Base-by-base conservation (phyloP, 805 yeast species). In the Wilhelminamyces savonicus region DNA sequence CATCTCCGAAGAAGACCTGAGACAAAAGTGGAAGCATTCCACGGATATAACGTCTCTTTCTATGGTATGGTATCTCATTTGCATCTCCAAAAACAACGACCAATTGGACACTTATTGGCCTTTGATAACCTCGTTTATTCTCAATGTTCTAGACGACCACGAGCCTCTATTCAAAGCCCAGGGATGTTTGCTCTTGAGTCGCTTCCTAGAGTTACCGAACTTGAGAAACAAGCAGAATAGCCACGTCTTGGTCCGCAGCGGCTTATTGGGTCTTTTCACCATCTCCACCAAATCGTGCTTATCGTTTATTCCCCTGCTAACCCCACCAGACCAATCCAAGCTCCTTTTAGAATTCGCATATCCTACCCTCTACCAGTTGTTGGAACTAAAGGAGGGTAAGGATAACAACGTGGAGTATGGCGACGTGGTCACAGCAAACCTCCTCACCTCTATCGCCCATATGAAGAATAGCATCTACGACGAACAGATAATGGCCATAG, bases 101-200 rank as follows among this genome's bases (percentile, higher is more conserved):
- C 34, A 36, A 35, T 36, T 39, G 8, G 35, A 31, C 2, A 14
- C 29, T 2, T 29, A 44, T 21, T 52, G 62, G 56, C 40, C 49
- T 6, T n/a, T 47, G 3, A 29, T 57, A 9, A 43, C 62, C 8
- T 47, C 66, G 5, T 59, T 57, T 26, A 40, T 55, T 4, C 44
- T 62, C 13, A 59, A 57, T 26, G 41, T 62, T 5, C 43, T 60
- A 23, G 64, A 59, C 32, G 62, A 59, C 33, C 49, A 54, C 26
- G 55, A 52, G 16, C 50, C 54, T 5, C 21, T 30, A 5, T 41
- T 50, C 26, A 56, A 61, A 31, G 35, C 43, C 1, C 55, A 52
- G 28, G 57, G 50, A 13, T 40, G 52, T 26, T 29, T 31, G 6
- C 29, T 55, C n/a, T 29, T 56, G 17, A 18, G 9, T 13, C 23